phyloP scores from a whole-genome alignment of 768 basidiomycete species.

The Terana coerulea region DNA sequence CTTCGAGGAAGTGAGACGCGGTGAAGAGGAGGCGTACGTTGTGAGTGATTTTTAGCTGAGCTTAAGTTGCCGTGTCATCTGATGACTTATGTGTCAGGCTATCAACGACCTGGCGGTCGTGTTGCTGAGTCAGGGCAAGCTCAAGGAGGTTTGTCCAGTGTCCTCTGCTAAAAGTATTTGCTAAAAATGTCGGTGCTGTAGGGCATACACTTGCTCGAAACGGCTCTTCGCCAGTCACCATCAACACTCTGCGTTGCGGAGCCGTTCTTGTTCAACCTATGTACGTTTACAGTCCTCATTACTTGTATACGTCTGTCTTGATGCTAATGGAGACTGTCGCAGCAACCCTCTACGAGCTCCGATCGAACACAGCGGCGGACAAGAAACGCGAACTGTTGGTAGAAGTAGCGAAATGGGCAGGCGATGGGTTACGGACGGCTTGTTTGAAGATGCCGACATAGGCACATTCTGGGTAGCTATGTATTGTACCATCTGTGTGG shows the following conservation, averaged over 20 bases:
- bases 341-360: conserved; percentile 85
- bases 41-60: conserved; percentile 33
- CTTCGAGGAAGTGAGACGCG: conserved; percentile 41
- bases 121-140: conserved; percentile 62
- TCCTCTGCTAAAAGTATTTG: background rate
- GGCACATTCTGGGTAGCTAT: too few relatives aligned
- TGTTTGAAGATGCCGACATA: conserved; percentile 70
- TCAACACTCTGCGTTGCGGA: conserved; percentile 72
- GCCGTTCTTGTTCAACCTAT: conserved; percentile 82
- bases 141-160: conserved; percentile 54
- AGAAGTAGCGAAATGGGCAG: conserved; percentile 82
- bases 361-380: conserved; percentile 64
- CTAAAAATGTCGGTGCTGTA: conserved; percentile 23
- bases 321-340: background rate
- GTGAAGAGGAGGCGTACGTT: conserved; percentile 57
- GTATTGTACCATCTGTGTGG: too few relatives aligned
- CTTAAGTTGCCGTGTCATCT: background rate
- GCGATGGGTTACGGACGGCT: conserved; percentile 72
- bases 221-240: conserved; percentile 58
- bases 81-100: conserved; percentile 39
- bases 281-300: conserved; percentile 36
- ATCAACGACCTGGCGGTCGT: conserved; percentile 76
- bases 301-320: background rate
- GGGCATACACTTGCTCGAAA: conserved; percentile 71
- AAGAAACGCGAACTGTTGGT: conserved; percentile 73